phyloP scores from a whole-genome alignment of 1,284 basidiomycete genomes.

The Ceratobasidium sp. region DNA sequence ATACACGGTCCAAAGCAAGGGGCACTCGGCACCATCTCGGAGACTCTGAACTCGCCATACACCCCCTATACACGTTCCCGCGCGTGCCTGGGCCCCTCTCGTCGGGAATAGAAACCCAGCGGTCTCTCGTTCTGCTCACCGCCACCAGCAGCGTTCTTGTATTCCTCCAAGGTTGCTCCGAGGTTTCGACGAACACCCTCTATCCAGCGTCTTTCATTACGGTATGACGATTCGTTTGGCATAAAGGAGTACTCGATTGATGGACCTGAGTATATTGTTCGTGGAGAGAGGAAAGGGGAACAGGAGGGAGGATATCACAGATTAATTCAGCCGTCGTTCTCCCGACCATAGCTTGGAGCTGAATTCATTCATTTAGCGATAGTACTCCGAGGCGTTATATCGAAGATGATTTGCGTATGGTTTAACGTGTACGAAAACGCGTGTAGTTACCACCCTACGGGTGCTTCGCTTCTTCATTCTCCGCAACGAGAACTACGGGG shows the following conservation, averaged over 20 bases:
- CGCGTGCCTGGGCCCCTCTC: background rate
- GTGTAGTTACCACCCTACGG: background rate
- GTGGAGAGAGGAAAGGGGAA: no score
- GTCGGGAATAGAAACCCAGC: no score
- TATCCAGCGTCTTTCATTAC: conserved; percentile 10
- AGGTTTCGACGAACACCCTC: conserved; percentile 26
- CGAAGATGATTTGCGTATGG: conserved; percentile 1
- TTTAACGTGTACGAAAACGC: background rate
- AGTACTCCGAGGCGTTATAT: conserved; percentile 16
- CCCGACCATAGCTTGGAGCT: background rate
- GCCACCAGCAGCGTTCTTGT: conserved; percentile 16
- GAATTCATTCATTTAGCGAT: conserved; percentile 3
- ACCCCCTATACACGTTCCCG: conserved; percentile 10
- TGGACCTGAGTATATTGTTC: background rate
- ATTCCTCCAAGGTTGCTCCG: conserved; percentile 29
- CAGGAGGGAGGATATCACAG: no score
- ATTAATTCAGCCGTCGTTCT: conserved; percentile 31
- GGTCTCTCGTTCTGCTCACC: background rate
- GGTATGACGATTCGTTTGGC: background rate
- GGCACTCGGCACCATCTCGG: conserved; percentile 6
- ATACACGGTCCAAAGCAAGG: no score
- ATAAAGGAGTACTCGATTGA: background rate
- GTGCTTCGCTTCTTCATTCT: no score
- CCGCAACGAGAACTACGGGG: no score
- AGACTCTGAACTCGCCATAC: conserved; percentile 8